Evolutionary conservation across 2,329 filamentous ascomycete genomes (phyloP).

Genomic region (Aspergillus tamarii): DNA sequence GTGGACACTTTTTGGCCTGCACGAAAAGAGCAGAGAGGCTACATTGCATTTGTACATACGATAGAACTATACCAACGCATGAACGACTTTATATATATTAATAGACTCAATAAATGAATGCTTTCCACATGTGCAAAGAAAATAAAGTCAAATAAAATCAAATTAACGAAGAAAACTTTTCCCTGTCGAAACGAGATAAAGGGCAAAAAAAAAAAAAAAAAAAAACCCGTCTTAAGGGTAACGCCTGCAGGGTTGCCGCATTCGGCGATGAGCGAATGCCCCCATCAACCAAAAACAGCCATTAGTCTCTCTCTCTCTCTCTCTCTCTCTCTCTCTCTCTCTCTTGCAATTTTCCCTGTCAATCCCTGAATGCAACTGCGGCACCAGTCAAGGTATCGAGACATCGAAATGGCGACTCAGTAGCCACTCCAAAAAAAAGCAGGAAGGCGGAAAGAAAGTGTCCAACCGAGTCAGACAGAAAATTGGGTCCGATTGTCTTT

Average conservation of each 20-base stretch:
- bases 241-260: slow-evolving; percentile 9
- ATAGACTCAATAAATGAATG: background rate
- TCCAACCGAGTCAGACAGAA: background rate
- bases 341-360: too few relatives aligned
- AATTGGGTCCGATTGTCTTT: slow-evolving; percentile 7
- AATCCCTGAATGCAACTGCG: background rate
- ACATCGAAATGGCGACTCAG: background rate
- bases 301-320: background rate
- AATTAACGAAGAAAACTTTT: background rate
- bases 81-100: background rate
- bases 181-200: background rate
- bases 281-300: slow-evolving; percentile 1
- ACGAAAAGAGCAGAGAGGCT: background rate
- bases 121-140: background rate
- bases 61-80: background rate
- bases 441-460: slow-evolving; percentile 4
- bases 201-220: background rate
- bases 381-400: background rate
- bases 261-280: slow-evolving; percentile 1
- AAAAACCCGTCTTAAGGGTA: too few relatives aligned
- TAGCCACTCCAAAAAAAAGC: background rate
- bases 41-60: background rate
- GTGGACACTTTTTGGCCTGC: background rate
- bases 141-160: background rate
- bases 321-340: background rate